These are phyloP conservation scores for Psilocybe azurescens DNA, from an alignment of 768 basidiomycete species.

Conservation along the genomic window DNA sequence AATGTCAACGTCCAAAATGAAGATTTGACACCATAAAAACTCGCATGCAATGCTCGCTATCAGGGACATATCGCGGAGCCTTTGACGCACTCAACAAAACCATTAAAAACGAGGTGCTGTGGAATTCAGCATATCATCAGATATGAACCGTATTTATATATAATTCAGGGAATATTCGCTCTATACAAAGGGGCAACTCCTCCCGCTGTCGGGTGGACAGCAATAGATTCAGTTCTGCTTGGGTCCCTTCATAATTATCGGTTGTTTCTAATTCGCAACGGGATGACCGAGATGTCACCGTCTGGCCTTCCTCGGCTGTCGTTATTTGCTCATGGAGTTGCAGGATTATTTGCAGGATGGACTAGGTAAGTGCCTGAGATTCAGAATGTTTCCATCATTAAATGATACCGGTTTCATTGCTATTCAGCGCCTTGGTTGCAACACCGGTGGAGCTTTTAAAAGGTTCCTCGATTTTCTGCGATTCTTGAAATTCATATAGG, in stretches of 20 bases:
- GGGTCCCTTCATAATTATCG: constrained; percentile 79
- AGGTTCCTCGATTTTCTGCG: constrained; percentile 38
- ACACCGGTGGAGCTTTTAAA: constrained; percentile 84
- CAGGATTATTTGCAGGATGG: constrained; percentile 70
- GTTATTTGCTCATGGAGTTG: constrained; percentile 66
- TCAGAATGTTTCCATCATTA: constrained; percentile 5
- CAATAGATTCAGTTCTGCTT: constrained; percentile 71
- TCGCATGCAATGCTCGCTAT: constrained; percentile 70
- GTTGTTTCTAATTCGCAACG: constrained; percentile 55
- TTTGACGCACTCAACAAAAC: constrained; percentile 63
- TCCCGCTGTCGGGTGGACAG: constrained; percentile 75
- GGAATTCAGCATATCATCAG: constrained; percentile 6
- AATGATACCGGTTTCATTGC: constrained; percentile 15
- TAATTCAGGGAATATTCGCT: constrained; percentile 58
- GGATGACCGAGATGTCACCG: constrained; percentile 56
- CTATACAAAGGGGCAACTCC: constrained; percentile 80
- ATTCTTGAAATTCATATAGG: constrained; percentile 6
- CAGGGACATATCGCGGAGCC: constrained; percentile 66
- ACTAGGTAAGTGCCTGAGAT: constrained; percentile 56
- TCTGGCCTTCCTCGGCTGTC: constrained; percentile 56
- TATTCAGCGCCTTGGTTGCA: constrained; percentile 63
- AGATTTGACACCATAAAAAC: constrained; percentile 81
- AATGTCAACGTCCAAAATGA: neutral
- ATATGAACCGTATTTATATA: constrained; percentile 9
- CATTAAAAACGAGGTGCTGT: constrained; percentile 61